A percentile compares a stretch with the other conserved stretches of the same genome.
phyloP scores from a whole-genome alignment of 2,329 filamentous ascomycete species.

The Penicillium paneum region DNA sequence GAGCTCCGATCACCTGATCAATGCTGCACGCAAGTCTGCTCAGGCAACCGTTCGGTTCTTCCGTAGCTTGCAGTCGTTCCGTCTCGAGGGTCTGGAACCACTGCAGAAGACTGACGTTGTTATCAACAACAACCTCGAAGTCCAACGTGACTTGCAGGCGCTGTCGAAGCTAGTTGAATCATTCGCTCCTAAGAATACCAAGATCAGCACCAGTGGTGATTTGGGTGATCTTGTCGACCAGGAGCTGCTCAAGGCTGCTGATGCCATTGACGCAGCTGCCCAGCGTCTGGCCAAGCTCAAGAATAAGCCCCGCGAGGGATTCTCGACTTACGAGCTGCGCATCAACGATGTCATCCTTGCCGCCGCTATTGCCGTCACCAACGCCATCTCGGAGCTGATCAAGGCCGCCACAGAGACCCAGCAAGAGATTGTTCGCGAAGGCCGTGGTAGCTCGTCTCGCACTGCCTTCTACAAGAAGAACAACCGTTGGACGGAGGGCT shows the following conservation, averaged over 20 bases:
- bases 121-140: conserved; percentile 95
- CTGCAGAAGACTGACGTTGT: conserved; percentile 95
- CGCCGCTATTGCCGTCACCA: conserved; percentile 88
- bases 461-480: conserved; percentile 99
- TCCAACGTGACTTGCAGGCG: conserved; percentile 88
- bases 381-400: conserved; percentile 89
- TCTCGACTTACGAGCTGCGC: conserved; percentile 92
- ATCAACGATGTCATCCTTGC: conserved; percentile 95
- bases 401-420: conserved; percentile 90
- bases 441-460: conserved; percentile 77
- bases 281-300: conserved; percentile 85
- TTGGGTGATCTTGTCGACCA: conserved; percentile 88
- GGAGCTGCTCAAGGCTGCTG: conserved; percentile 88
- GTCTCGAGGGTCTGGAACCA: conserved; percentile 83
- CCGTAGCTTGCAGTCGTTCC: conserved; percentile 88
- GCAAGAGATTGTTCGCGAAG: conserved; percentile 93
- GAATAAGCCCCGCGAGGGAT: conserved; percentile 94
- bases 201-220: conserved; percentile 75
- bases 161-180: conserved; percentile 90
- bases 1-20: conserved; percentile 82
- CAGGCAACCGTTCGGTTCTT: conserved; percentile 90
- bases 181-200: conserved; percentile 82
- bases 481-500: conserved; percentile 96
- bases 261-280: conserved; percentile 89
- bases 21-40: conserved; percentile 78